A percentile compares a stretch with the other conserved stretches of the same genome.
These are phyloP conservation scores for Naegleria gruberi DNA, from an alignment of 208 protist genomes.

Conservation along the genomic window DNA sequence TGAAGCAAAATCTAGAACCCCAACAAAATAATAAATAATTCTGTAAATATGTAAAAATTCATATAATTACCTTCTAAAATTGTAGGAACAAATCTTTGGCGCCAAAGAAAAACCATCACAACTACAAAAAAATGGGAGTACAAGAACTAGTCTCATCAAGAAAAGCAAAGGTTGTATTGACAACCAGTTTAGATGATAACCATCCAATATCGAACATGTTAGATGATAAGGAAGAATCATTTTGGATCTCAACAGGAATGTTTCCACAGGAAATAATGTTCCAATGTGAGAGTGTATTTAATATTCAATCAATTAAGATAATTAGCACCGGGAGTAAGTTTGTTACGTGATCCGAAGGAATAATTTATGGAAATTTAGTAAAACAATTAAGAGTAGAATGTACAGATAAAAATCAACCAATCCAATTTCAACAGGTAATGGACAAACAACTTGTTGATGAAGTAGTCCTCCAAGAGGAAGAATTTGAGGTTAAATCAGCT, in stretches of 20 bases:
- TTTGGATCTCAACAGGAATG: not conserved
- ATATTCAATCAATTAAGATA: not conserved
- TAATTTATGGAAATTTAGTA: not conserved
- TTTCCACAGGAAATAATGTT: conserved; percentile 17
- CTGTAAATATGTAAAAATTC: no score
- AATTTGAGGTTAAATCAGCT: not conserved
- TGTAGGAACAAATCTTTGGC: no score
- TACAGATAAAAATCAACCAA: not conserved
- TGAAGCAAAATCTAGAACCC: not conserved
- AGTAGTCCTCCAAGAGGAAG: not conserved
- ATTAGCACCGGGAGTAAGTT: not conserved
- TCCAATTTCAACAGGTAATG: not conserved
- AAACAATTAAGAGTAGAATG: not conserved
- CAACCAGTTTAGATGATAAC: not conserved
- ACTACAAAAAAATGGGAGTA: not conserved
- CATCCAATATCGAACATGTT: not conserved
- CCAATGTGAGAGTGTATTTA: not conserved
- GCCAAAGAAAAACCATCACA: no score
- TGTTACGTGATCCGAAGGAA: not conserved
- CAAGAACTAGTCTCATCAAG: not conserved
- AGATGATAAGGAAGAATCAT: not conserved
- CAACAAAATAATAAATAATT: not conserved
- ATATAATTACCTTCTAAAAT: no score
- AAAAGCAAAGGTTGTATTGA: not conserved
- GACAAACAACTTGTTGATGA: not conserved